These are phyloP conservation scores for Hydnum rufescens DNA, from an alignment of 768 basidiomycete species.

Conservation along the genomic window DNA sequence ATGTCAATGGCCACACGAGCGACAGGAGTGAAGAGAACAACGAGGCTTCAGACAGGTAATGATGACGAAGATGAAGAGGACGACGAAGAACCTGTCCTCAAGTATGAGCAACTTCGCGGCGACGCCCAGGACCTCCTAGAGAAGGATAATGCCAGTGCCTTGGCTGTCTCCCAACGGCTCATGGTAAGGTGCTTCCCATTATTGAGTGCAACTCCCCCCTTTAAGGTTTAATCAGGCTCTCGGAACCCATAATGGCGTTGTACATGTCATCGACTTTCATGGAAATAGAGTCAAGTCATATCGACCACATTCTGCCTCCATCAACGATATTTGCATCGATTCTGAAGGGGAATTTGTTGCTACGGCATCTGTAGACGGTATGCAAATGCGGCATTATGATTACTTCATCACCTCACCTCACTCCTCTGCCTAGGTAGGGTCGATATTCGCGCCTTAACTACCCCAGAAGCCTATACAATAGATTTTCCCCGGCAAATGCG, in stretches of 20 bases:
- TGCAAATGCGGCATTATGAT: not conserved
- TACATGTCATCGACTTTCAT: conserved; percentile 61
- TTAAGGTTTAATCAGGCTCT: conserved; percentile 36
- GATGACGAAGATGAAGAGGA: conserved; percentile 33
- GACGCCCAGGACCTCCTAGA: conserved; percentile 54
- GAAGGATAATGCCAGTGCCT: conserved; percentile 76
- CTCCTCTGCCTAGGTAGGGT: conserved; percentile 51
- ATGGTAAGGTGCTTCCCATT: conserved; percentile 30
- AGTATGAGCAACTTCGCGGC: conserved; percentile 70
- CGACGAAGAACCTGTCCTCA: conserved; percentile 80
- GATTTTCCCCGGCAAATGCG: conserved; percentile 87
- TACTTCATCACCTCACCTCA: not conserved
- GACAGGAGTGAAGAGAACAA: conserved; percentile 4
- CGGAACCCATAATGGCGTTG: conserved; percentile 84
- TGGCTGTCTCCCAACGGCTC: conserved; percentile 51
- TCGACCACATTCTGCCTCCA: conserved; percentile 73
- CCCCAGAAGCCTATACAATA: conserved; percentile 62
- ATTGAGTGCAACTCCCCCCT: conserved; percentile 8
- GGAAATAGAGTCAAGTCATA: conserved; percentile 77
- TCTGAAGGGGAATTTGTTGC: conserved; percentile 73
- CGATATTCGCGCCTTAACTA: conserved; percentile 62
- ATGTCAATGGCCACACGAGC: not conserved
- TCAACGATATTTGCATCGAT: conserved; percentile 74
- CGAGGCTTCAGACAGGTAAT: conserved; percentile 9
- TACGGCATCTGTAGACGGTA: conserved; percentile 86